phyloP scores from a whole-genome alignment of 129 eudicot species.

The Chrysanthemum makinoi region DNA sequence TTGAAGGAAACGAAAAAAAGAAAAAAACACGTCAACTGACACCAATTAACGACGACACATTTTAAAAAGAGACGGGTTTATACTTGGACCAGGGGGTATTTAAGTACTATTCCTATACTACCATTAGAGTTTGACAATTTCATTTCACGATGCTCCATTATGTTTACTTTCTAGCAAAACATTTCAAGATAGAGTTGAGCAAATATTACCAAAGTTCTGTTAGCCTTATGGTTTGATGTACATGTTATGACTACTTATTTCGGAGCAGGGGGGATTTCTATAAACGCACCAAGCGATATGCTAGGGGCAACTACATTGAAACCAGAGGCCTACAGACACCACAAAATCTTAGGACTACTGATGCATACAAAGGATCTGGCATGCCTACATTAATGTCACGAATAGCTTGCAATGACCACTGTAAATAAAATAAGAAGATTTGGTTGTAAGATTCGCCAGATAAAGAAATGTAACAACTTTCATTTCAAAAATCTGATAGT shows the following conservation, averaged over 20 bases:
- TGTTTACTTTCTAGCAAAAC: neutral
- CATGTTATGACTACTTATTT: neutral
- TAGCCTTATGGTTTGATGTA: neutral
- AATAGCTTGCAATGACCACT: neutral
- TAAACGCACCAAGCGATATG: too few species aligned
- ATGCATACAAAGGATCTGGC: neutral
- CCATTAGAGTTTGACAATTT: neutral
- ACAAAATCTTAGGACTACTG: too few species aligned
- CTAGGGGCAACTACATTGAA: too few species aligned
- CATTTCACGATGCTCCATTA: neutral
- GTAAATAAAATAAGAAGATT: conserved; percentile 3
- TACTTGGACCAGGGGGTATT: neutral
- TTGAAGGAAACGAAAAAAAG: too few species aligned
- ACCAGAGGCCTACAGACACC: too few species aligned
- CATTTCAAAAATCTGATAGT: neutral
- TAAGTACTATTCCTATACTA: neutral
- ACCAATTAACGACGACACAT: neutral
- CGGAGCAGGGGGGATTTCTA: too few species aligned
- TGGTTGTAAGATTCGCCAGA: neutral
- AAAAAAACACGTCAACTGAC: neutral
- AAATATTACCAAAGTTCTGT: neutral
- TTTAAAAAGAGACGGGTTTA: neutral
- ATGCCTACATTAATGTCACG: neutral
- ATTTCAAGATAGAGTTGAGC: neutral
- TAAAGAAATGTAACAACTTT: neutral